A percentile compares a stretch with the other conserved stretches of the same genome.
phyloP scores from a whole-genome alignment of 352 stramenopile species.

The Phytophthora megakarya region DNA sequence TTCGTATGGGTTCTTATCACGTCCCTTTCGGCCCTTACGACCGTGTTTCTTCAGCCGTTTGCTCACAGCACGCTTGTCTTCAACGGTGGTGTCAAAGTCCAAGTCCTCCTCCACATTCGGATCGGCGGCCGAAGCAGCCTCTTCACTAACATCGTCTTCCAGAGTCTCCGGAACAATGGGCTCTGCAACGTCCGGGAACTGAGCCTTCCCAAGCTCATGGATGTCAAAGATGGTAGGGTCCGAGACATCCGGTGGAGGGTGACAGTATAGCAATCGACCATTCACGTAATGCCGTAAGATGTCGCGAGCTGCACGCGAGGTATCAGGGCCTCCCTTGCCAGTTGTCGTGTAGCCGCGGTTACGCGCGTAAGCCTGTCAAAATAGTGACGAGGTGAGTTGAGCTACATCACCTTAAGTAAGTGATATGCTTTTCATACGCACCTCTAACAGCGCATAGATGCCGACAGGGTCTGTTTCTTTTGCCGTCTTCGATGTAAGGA shows the following conservation, averaged over 20 bases:
- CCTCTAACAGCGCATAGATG: constrained; percentile 81
- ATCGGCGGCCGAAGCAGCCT: constrained; percentile 4
- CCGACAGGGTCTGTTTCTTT: constrained; percentile 78
- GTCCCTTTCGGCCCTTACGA: constrained; percentile 95
- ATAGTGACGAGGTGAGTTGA: constrained; percentile 4
- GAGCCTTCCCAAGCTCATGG: constrained; percentile 57
- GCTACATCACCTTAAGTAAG: not conserved
- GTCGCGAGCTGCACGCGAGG: constrained; percentile 93
- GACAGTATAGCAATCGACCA: constrained; percentile 97
- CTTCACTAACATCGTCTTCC: constrained; percentile 23
- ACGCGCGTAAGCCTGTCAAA: constrained; percentile 72
- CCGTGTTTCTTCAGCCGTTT: constrained; percentile 93
- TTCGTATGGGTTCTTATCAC: constrained; percentile 98
- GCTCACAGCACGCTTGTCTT: constrained; percentile 74
- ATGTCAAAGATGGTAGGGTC: constrained; percentile 78
- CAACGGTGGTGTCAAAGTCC: constrained; percentile 73
- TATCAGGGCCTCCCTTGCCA: constrained; percentile 94
- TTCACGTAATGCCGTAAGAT: constrained; percentile 98
- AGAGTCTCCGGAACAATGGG: constrained; percentile 15
- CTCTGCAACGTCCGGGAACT: constrained; percentile 62
- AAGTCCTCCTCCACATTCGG: constrained; percentile 40
- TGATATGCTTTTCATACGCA: constrained; percentile 19
- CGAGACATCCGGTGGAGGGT: constrained; percentile 86
- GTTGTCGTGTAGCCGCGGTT: constrained; percentile 93
- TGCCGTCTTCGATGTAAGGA: constrained; percentile 68